Evolutionary conservation across 768 basidiomycete species (phyloP).

Genomic region (Suillus plorans): DNA sequence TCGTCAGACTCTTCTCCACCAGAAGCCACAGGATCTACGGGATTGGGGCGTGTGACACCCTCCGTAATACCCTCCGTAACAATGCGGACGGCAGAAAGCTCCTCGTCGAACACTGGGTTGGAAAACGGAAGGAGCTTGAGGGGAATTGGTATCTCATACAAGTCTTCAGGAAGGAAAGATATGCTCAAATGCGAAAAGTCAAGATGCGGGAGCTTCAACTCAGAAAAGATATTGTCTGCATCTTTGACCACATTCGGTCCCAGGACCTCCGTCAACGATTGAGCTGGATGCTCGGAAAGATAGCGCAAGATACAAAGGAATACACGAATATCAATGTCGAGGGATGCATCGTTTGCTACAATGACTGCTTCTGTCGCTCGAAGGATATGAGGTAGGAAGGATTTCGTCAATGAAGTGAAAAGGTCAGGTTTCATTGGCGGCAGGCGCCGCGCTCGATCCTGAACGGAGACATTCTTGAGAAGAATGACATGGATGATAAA

Average conservation of each 20-base stretch:
- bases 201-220: slow-evolving; percentile 17
- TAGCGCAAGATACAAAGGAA: slow-evolving; percentile 46
- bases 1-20: slow-evolving; percentile 16
- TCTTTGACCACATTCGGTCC: slow-evolving; percentile 25
- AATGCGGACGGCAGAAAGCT: slow-evolving; percentile 36
- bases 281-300: slow-evolving; percentile 22
- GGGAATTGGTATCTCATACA: not conserved
- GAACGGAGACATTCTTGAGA: slow-evolving; percentile 36
- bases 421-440: slow-evolving; percentile 31
- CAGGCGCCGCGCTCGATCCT: slow-evolving; percentile 39
- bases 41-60: not conserved
- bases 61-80: not conserved
- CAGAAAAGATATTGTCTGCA: slow-evolving; percentile 23
- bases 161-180: slow-evolving; percentile 19
- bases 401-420: slow-evolving; percentile 26
- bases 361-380: slow-evolving; percentile 28
- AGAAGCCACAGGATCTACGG: slow-evolving; percentile 7
- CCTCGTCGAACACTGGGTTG: slow-evolving; percentile 42
- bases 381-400: slow-evolving; percentile 44
- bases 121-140: slow-evolving; percentile 38
- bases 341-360: slow-evolving; percentile 17
- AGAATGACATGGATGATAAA: slow-evolving; percentile 41
- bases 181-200: slow-evolving; percentile 19
- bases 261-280: slow-evolving; percentile 27
- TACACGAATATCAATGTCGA: slow-evolving; percentile 56